Evolutionary conservation across 1,284 basidiomycete species (phyloP).

Genomic region (Ganoderma multipileum): DNA sequence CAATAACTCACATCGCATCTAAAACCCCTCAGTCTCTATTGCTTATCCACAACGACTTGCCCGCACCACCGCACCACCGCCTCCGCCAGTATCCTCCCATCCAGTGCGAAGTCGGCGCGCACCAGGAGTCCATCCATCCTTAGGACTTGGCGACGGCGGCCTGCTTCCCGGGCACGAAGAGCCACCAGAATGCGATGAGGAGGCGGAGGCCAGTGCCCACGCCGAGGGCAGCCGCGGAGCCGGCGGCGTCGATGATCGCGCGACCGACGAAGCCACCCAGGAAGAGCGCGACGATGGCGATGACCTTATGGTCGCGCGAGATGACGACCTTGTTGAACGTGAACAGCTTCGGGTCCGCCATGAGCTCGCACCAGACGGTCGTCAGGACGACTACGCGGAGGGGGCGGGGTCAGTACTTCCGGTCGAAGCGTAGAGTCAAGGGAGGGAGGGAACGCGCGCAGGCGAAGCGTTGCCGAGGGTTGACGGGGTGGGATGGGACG

Average conservation of each 20-base stretch:
- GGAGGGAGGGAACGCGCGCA: conserved; percentile 10
- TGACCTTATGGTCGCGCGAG: conserved; percentile 76
- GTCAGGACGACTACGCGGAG: conserved; percentile 64
- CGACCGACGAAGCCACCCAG: conserved; percentile 80
- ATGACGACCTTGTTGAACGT: conserved; percentile 55
- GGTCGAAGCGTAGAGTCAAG: background rate
- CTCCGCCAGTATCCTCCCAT: background rate
- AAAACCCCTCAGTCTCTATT: background rate
- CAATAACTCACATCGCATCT: conserved; percentile 2
- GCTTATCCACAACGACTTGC: background rate
- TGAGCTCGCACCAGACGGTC: conserved; percentile 87
- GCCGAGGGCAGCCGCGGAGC: conserved; percentile 71
- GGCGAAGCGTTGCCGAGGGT: background rate
- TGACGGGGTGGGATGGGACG: background rate
- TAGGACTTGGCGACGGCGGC: conserved; percentile 25
- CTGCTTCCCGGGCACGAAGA: conserved; percentile 65
- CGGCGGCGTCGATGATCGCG: conserved; percentile 67
- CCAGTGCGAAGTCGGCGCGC: background rate
- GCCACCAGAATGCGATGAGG: conserved; percentile 71
- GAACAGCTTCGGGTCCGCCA: conserved; percentile 81
- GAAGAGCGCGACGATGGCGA: conserved; percentile 74
- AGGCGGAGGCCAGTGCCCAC: conserved; percentile 72
- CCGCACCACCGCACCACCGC: background rate
- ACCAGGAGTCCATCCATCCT: background rate
- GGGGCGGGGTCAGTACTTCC: conserved; percentile 6